phyloP scores from a whole-genome alignment of 768 basidiomycete species.

The Suillus decipiens region DNA sequence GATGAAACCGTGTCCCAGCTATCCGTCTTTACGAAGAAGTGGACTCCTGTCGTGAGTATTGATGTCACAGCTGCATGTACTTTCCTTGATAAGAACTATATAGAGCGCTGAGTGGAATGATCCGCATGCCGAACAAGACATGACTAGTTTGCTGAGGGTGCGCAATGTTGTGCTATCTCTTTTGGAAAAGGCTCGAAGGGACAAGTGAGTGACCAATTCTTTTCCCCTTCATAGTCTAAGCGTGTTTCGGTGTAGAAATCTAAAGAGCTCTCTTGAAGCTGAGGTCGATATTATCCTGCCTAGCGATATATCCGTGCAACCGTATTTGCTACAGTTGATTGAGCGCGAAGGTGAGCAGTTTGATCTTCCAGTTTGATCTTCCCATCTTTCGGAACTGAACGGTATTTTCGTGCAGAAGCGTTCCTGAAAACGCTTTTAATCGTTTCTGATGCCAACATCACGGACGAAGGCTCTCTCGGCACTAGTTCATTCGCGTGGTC shows the following conservation, averaged over 20 bases:
- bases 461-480: conserved; percentile 45
- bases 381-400: background rate
- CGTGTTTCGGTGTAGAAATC: conserved; percentile 44
- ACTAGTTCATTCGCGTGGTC: conserved; percentile 48
- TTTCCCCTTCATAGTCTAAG: conserved; percentile 5
- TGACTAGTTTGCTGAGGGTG: conserved; percentile 61
- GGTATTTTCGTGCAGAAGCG: conserved; percentile 42
- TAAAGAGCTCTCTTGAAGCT: conserved; percentile 79
- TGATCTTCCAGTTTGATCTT: background rate
- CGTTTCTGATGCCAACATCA: conserved; percentile 67
- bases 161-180: conserved; percentile 62
- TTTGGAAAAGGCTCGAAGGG: conserved; percentile 73
- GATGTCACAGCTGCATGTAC: background rate
- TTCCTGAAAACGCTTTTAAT: conserved; percentile 78
- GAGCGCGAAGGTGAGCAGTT: conserved; percentile 43
- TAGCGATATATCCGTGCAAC: conserved; percentile 26
- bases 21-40: conserved; percentile 74
- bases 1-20: conserved; percentile 26
- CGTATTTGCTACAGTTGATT: conserved; percentile 38
- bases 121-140: conserved; percentile 53
- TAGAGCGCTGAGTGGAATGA: conserved; percentile 69
- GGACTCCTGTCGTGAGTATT: conserved; percentile 64
- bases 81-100: conserved; percentile 5
- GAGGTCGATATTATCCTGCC: conserved; percentile 65
- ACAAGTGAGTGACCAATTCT: conserved; percentile 54